These are phyloP conservation scores for Neophaeococcomyces mojaviensis DNA, from an alignment of 2,329 filamentous ascomycete species.

Conservation along the genomic window DNA sequence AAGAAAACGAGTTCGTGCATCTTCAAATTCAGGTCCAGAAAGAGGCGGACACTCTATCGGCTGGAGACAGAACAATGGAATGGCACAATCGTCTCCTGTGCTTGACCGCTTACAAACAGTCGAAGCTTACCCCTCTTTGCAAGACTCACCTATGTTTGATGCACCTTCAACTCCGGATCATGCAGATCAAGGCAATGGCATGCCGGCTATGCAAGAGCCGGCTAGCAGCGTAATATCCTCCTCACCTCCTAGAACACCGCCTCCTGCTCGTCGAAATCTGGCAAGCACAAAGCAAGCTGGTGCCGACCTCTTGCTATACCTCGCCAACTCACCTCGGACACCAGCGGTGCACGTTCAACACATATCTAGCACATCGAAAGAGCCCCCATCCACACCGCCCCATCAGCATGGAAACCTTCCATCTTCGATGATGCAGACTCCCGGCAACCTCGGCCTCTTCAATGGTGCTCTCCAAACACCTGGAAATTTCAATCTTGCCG, in stretches of 20 bases:
- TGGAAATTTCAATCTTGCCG: constrained; percentile 81
- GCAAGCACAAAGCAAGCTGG: constrained; percentile 65
- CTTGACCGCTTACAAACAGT: constrained; percentile 61
- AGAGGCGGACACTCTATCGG: constrained; percentile 43
- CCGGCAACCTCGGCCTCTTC: constrained; percentile 60
- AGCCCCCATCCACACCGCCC: constrained; percentile 69
- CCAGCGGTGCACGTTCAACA: constrained; percentile 53
- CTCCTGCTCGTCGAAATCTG: constrained; percentile 44
- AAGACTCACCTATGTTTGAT: constrained; percentile 29
- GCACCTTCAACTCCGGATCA: constrained; percentile 49
- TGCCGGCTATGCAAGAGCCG: constrained; percentile 54
- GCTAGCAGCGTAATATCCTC: constrained; percentile 49
- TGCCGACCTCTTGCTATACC: constrained; percentile 70
- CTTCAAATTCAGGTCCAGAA: constrained; percentile 52
- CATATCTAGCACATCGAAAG: constrained; percentile 41
- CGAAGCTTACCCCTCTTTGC: constrained; percentile 64
- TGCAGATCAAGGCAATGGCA: constrained; percentile 72
- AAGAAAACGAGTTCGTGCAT: constrained; percentile 63
- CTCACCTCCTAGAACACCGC: constrained; percentile 82
- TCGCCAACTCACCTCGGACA: constrained; percentile 69
- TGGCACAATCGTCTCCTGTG: constrained; percentile 80
- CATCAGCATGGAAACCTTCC: constrained; percentile 51
- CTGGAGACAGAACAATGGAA: constrained; percentile 70
- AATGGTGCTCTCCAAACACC: constrained; percentile 77
- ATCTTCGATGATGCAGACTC: constrained; percentile 47